Percentiles rank a stretch among this genome's conserved stretches.
These are phyloP conservation scores for Aspergillus alliaceus DNA, from an alignment of 2,329 filamentous ascomycete genomes.

Conservation along the genomic window DNA sequence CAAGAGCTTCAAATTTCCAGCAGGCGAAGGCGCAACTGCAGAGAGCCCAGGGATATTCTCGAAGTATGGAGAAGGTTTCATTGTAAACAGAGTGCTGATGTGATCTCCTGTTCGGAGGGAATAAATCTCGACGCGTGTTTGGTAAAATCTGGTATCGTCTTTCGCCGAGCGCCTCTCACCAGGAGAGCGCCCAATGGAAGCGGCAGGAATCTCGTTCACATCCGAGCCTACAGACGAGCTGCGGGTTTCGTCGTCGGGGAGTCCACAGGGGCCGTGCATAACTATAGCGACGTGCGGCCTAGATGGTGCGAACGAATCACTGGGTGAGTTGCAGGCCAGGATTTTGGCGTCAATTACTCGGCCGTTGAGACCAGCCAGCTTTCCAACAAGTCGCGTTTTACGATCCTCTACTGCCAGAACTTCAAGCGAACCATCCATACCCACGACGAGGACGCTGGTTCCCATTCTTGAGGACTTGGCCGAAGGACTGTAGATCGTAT, in stretches of 20 bases:
- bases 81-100: slow-evolving; percentile 71
- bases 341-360: slow-evolving; percentile 81
- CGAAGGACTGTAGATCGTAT: slow-evolving; percentile 58
- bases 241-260: slow-evolving; percentile 41
- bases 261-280: slow-evolving; percentile 72
- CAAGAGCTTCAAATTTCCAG: slow-evolving; percentile 71
- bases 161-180: slow-evolving; percentile 23
- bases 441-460: slow-evolving; percentile 71
- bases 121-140: slow-evolving; percentile 86
- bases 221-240: slow-evolving; percentile 36
- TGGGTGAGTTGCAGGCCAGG: slow-evolving; percentile 64
- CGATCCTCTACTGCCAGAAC: slow-evolving; percentile 72
- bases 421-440: slow-evolving; percentile 77
- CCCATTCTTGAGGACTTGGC: slow-evolving; percentile 40
- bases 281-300: slow-evolving; percentile 78
- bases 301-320: slow-evolving; percentile 53
- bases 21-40: slow-evolving; percentile 68
- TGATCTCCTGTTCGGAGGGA: slow-evolving; percentile 74
- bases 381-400: slow-evolving; percentile 67
- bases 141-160: slow-evolving; percentile 54
- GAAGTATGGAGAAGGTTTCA: slow-evolving; percentile 62
- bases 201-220: slow-evolving; percentile 33
- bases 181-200: slow-evolving; percentile 23
- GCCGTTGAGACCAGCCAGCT: slow-evolving; percentile 74
- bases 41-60: slow-evolving; percentile 58